Evolutionary conservation across 2,329 filamentous ascomycete genomes (phyloP).

Genomic region (Aquanectria penicillioides): DNA sequence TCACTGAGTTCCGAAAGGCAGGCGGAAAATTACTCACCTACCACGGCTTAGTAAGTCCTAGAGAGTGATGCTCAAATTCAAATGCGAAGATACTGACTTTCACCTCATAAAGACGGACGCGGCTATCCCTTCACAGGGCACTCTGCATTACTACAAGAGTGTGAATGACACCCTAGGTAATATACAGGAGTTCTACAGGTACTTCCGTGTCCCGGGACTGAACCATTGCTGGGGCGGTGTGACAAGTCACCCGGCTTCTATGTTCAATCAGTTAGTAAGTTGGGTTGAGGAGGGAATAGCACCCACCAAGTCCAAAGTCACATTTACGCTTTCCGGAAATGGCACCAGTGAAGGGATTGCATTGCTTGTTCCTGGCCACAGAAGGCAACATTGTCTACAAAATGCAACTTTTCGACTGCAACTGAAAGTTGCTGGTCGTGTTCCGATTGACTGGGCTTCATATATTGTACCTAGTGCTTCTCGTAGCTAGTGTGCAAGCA

Average conservation of each 20-base stretch:
- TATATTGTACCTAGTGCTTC: too few species aligned
- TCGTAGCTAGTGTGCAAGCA: too few species aligned
- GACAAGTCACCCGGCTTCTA: neutral
- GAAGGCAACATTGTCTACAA: neutral
- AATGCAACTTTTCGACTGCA: neutral
- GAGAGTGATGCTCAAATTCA: neutral
- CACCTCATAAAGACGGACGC: neutral
- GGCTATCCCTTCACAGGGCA: neutral
- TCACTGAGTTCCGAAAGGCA: neutral
- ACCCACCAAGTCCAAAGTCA: neutral
- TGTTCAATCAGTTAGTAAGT: neutral
- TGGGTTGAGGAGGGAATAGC: neutral
- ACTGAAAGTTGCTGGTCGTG: neutral
- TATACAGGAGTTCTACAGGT: neutral
- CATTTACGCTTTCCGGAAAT: neutral
- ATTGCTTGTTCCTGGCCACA: neutral
- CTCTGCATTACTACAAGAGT: neutral
- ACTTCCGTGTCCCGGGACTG: neutral
- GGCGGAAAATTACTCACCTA: slow-evolving; percentile 10
- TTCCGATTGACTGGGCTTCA: too few species aligned
- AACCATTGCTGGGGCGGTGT: neutral
- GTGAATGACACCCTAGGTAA: neutral
- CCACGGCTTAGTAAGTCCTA: slow-evolving; percentile 7
- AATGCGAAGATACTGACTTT: neutral
- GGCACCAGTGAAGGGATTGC: neutral